Base-by-base conservation (phyloP, 345 rosid genomes). In the Corchorus capsularis region DNA sequence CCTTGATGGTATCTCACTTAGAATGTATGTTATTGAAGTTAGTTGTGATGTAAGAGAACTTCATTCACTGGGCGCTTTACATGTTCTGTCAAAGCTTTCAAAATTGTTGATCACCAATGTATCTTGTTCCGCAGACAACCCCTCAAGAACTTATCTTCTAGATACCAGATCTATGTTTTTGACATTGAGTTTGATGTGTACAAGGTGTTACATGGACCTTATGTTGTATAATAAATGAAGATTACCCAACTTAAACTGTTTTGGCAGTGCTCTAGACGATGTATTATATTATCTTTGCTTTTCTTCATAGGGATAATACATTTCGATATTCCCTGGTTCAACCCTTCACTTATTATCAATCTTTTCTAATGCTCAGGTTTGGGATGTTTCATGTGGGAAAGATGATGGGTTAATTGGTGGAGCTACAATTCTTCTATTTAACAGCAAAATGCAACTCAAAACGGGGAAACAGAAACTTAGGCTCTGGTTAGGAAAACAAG, bases 391-490 rank as follows among this genome's bases (percentile, higher is more conserved):
- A 12, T 84, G 90, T 68, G 96, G 89, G 56, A 88, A 92, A 85
- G 92, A 87, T 69, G 96, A 90, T 60, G 96, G 92, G n/a, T 77
- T 93, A 79, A 85, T 96, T 83, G 99, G 99, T 75, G 97, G 96
- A 46, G 97, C 99, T 35, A 92, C 97, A 3, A 84, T 93, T 78
- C 93, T 91, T 84, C 91, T 96, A 43, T 96, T 96, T 82, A 96
- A 88, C 85, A 89, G 84, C 72, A 96, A 96, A 78, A 85, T 79
- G 88, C 98, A 96, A 78, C 92, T 96, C 72, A 96, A 93, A 84
- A 92, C 97, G 0, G 99, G 98, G 75, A 93, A 93, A 79, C 97
- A 92, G 83, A 96, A 96, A 83, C 98, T 96, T 70, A 92, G 96
- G 83, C 94, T 96, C 45, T 92, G 98, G 94, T 89, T 75, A 61